These are phyloP conservation scores for Ploettnerulaceae sp. DNA, from an alignment of 2,329 filamentous ascomycete genomes.

Conservation along the genomic window DNA sequence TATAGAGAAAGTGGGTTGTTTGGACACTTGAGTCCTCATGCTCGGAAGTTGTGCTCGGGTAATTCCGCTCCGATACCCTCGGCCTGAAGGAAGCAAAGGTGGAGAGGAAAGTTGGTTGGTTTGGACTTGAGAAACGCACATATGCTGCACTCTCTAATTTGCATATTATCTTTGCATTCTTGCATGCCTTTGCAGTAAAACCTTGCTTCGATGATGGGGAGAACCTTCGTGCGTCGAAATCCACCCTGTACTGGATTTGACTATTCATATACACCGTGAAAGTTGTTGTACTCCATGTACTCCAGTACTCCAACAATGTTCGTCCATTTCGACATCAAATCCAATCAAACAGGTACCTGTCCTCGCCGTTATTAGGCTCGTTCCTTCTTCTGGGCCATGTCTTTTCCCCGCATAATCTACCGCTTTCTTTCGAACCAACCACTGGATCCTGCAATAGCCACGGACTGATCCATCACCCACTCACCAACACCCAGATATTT, in stretches of 20 bases:
- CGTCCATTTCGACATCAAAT: not conserved
- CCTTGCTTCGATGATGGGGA: not conserved
- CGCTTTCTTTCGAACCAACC: constrained; percentile 88
- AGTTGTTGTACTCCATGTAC: not conserved
- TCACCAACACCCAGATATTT: constrained; percentile 93
- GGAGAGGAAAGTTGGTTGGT: too few species aligned
- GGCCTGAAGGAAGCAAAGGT: too few species aligned
- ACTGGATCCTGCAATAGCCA: constrained; percentile 83
- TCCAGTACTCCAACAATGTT: constrained; percentile 1
- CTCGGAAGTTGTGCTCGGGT: too few species aligned
- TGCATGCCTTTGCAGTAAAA: not conserved
- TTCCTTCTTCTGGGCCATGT: not conserved
- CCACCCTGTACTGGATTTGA: not conserved
- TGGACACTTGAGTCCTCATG: too few species aligned
- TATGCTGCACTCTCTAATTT: not conserved
- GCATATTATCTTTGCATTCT: not conserved
- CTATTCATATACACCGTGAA: not conserved
- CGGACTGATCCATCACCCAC: constrained; percentile 97
- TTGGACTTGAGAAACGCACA: not conserved
- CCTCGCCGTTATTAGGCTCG: not conserved
- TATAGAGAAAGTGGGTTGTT: too few species aligned
- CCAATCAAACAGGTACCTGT: not conserved
- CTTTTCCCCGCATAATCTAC: constrained; percentile 37
- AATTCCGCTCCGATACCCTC: too few species aligned
- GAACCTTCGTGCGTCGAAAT: not conserved